Evolutionary conservation across 192 early-diverging fungal genomes (phyloP).

Genomic region (Funneliformis mosseae): DNA sequence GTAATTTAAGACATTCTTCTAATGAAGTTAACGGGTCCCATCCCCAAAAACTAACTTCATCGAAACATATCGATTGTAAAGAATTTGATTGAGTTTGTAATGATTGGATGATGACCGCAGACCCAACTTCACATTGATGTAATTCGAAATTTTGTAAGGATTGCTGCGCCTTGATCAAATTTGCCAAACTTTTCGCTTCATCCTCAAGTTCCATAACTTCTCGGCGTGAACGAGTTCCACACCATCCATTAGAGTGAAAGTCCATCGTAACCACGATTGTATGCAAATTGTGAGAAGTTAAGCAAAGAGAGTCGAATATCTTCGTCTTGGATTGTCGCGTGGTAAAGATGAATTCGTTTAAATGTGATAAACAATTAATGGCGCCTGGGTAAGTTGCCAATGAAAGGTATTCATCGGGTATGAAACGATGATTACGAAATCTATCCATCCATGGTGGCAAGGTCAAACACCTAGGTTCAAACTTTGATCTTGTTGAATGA

Average conservation of each 20-base stretch:
- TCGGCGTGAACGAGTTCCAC: background rate
- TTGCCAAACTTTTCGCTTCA: conserved; percentile 25
- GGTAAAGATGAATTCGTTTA: conserved; percentile 21
- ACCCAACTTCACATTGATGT: background rate
- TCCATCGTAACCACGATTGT: conserved; percentile 7
- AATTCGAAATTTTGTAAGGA: conserved; percentile 22
- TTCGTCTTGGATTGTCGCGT: conserved; percentile 26
- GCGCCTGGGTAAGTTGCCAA: conserved; percentile 2
- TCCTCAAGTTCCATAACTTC: conserved; percentile 16
- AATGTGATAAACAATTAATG: background rate
- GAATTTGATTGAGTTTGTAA: conserved; percentile 14
- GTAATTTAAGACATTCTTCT: background rate
- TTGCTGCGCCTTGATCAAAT: background rate
- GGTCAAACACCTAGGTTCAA: background rate
- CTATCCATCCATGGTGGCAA: conserved; percentile 7
- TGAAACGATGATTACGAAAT: background rate
- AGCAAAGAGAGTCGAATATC: conserved; percentile 16
- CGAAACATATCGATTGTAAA: conserved; percentile 2
- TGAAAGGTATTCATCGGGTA: conserved; percentile 2
- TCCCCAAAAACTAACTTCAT: background rate
- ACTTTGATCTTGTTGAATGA: background rate
- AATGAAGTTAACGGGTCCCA: conserved; percentile 11
- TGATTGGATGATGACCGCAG: background rate
- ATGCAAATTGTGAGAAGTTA: background rate
- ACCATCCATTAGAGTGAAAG: background rate